phyloP scores from a whole-genome alignment of 805 yeast genomes.

The Maudiozyma saulgeensis region DNA sequence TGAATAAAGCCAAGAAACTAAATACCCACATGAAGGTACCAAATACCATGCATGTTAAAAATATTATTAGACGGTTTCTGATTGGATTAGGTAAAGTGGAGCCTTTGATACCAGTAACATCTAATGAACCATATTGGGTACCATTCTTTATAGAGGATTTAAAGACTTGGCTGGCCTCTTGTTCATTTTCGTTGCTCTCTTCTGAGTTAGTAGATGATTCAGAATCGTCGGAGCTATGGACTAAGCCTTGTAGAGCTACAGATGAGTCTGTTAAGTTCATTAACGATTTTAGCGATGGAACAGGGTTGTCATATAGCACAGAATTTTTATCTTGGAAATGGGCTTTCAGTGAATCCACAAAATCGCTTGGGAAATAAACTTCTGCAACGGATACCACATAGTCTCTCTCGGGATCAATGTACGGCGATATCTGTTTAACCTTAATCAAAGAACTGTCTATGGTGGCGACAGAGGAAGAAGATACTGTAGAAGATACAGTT shows the following conservation, averaged over 20 bases:
- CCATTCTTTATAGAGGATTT: background rate
- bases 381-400: slow-evolving; percentile 85
- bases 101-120: background rate
- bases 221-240: background rate
- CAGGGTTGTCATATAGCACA: slow-evolving; percentile 48
- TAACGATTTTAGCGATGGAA: slow-evolving; percentile 44
- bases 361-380: slow-evolving; percentile 61
- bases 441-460: background rate
- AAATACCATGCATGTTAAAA: background rate
- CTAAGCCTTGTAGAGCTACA: slow-evolving; percentile 22
- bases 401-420: slow-evolving; percentile 27
- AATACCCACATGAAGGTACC: slow-evolving; percentile 5
- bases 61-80: slow-evolving; percentile 1
- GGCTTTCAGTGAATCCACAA: slow-evolving; percentile 41
- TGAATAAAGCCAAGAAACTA: background rate
- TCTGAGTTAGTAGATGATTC: background rate
- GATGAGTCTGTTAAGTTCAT: slow-evolving; percentile 57
- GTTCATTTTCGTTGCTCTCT: background rate
- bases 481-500: background rate
- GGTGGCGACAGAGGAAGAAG: background rate
- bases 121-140: slow-evolving; percentile 1
- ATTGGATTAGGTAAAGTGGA: background rate
- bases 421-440: slow-evolving; percentile 7
- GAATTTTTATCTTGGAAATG: slow-evolving; percentile 46
- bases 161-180: background rate